phyloP scores from a whole-genome alignment of 2,329 filamentous ascomycete species.

The Monosporascus ibericus region DNA sequence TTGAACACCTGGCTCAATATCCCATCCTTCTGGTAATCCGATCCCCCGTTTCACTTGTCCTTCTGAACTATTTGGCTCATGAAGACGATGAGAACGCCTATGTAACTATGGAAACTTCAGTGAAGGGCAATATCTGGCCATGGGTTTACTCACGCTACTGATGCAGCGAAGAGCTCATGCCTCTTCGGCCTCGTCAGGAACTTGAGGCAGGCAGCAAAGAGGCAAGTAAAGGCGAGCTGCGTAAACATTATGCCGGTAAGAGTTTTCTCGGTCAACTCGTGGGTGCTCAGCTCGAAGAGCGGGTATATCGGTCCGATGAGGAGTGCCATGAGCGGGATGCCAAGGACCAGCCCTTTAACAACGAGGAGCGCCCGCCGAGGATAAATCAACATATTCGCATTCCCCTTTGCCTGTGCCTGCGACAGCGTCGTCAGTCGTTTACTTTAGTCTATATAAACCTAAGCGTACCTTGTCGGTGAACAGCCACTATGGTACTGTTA shows the following conservation, averaged over 20 bases:
- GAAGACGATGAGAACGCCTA: constrained; percentile 6
- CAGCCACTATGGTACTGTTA: not conserved
- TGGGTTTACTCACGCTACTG: constrained; percentile 6
- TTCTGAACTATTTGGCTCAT: constrained; percentile 6
- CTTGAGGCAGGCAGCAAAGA: constrained; percentile 6
- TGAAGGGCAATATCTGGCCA: not conserved
- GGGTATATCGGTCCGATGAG: constrained; percentile 8
- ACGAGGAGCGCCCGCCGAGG: not conserved
- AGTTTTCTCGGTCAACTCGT: constrained; percentile 2
- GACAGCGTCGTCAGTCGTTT: not conserved
- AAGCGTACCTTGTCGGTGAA: constrained; percentile 2
- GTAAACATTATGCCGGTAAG: constrained; percentile 8
- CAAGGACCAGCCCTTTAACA: not conserved
- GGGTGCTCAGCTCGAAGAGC: constrained; percentile 6
- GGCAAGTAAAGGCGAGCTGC: constrained; percentile 4
- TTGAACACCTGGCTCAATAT: not conserved
- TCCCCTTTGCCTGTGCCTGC: not conserved
- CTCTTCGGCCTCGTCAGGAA: constrained; percentile 5
- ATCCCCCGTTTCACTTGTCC: not conserved
- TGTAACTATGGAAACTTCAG: constrained; percentile 3
- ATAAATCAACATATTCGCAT: not conserved
- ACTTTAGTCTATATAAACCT: too few relatives aligned
- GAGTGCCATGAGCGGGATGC: constrained; percentile 1
- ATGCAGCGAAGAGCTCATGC: constrained; percentile 9
- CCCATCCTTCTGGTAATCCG: not conserved